These are phyloP conservation scores for Syncephalastrum racemosum DNA, from an alignment of 371 early-diverging fungal genomes.

Conservation along the genomic window DNA sequence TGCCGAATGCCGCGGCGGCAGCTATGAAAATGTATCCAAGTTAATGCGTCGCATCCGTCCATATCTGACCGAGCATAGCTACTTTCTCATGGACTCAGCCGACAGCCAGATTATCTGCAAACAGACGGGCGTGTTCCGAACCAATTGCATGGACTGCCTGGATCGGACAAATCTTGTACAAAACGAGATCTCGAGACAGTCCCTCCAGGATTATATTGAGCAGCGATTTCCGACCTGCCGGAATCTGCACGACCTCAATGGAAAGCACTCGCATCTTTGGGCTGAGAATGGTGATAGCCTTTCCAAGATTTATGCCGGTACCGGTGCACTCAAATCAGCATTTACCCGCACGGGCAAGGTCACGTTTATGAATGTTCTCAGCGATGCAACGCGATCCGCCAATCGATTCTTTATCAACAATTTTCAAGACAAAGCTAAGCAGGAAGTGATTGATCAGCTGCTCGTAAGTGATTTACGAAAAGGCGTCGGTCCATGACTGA, in stretches of 20 bases:
- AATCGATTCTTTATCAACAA: slow-evolving; percentile 92
- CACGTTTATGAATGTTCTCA: slow-evolving; percentile 80
- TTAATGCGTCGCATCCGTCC: slow-evolving; percentile 53
- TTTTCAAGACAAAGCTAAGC: slow-evolving; percentile 88
- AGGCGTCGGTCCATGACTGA: background rate
- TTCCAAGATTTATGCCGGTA: slow-evolving; percentile 96
- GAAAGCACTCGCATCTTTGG: slow-evolving; percentile 79
- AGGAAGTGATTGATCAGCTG: slow-evolving; percentile 87
- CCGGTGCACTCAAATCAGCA: slow-evolving; percentile 94
- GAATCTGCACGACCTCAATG: slow-evolving; percentile 5
- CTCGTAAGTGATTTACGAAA: slow-evolving; percentile 50
- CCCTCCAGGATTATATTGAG: slow-evolving; percentile 36
- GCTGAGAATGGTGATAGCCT: slow-evolving; percentile 95
- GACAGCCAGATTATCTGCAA: slow-evolving; percentile 52
- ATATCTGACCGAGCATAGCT: slow-evolving; percentile 58
- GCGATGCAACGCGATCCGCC: slow-evolving; percentile 91
- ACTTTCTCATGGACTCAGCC: slow-evolving; percentile 64
- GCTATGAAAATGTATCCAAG: slow-evolving; percentile 70
- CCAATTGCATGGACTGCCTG: slow-evolving; percentile 98
- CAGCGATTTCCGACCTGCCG: slow-evolving; percentile 17
- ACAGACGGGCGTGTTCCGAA: slow-evolving; percentile 85
- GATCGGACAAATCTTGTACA: slow-evolving; percentile 86
- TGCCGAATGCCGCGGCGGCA: slow-evolving; percentile 73
- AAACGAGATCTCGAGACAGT: slow-evolving; percentile 54
- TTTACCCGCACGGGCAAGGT: slow-evolving; percentile 90